Conservation (phyloP, 2,329 filamentous ascomycete genomes). For the Didymella pinodella region DNA sequence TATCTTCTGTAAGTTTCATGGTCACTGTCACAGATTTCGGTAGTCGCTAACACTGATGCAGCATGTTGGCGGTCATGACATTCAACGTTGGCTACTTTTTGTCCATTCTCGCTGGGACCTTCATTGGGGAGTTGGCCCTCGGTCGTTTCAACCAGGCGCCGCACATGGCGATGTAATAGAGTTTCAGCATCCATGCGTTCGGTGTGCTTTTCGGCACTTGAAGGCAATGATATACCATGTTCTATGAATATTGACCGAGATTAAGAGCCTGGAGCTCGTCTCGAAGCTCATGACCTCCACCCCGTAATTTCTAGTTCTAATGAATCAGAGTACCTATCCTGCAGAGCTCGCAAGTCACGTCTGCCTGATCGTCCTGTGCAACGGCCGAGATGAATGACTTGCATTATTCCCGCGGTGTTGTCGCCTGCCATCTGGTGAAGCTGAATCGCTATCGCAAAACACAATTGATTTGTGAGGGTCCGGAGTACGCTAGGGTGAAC, state of each 20-base stretch:
- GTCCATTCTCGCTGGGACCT: constrained; percentile 78
- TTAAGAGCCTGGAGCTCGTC: constrained; percentile 7
- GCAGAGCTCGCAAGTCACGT: constrained; percentile 3
- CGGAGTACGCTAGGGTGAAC: constrained; percentile 21
- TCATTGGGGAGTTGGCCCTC: constrained; percentile 83
- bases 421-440: constrained; percentile 14
- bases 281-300: neutral
- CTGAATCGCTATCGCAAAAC: constrained; percentile 1
- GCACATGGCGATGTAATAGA: constrained; percentile 40
- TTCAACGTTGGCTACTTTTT: constrained; percentile 87
- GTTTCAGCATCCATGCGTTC: constrained; percentile 1
- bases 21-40: neutral
- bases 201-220: neutral
- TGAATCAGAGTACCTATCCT: neutral
- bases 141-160: constrained; percentile 68
- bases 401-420: constrained; percentile 6
- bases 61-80: constrained; percentile 93
- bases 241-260: neutral
- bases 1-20: constrained; percentile 78
- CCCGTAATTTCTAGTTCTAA: neutral
- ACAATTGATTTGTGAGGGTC: neutral
- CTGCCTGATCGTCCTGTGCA: constrained; percentile 15
- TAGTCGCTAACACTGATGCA: constrained; percentile 51
- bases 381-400: neutral
- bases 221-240: constrained; percentile 1